A percentile compares a stretch with the other conserved stretches of the same genome.
Evolutionary conservation across 148 eudicot species (phyloP).

Genomic region (Camellia lanceoleosa): DNA sequence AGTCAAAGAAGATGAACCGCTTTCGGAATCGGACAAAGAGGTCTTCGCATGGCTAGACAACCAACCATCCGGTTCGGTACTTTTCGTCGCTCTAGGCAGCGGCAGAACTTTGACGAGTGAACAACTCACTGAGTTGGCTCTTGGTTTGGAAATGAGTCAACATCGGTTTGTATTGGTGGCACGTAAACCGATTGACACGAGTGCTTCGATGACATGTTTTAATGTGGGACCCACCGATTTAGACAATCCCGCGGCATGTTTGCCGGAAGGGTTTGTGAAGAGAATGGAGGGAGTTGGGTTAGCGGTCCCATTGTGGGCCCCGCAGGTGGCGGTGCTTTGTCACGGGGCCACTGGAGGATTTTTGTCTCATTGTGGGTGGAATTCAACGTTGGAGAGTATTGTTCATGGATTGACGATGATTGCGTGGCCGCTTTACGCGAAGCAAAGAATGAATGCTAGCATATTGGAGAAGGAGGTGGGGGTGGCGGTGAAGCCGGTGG

Average conservation of each 20-base stretch:
- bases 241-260: slow-evolving; percentile 11
- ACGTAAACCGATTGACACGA: slow-evolving; percentile 18
- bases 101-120: slow-evolving; percentile 28
- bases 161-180: slow-evolving; percentile 30
- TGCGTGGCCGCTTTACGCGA: slow-evolving; percentile 26
- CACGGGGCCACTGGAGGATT: slow-evolving; percentile 27
- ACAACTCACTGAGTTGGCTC: slow-evolving; percentile 33
- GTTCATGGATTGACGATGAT: slow-evolving; percentile 25
- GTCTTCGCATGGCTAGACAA: slow-evolving; percentile 26
- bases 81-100: slow-evolving; percentile 27
- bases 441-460: slow-evolving; percentile 29
- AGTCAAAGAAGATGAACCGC: slow-evolving; percentile 7
- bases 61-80: slow-evolving; percentile 26
- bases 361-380: slow-evolving; percentile 38
- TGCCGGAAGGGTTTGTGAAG: slow-evolving; percentile 25
- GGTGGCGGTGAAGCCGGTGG: slow-evolving; percentile 23
- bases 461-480: slow-evolving; percentile 20
- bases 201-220: slow-evolving; percentile 5
- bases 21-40: background rate
- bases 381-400: slow-evolving; percentile 25
- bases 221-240: background rate
- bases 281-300: slow-evolving; percentile 20
- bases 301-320: slow-evolving; percentile 28
- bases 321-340: slow-evolving; percentile 24
- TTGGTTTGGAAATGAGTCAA: slow-evolving; percentile 32